Base-by-base conservation (phyloP, 1,139 yeast species). In the Sugiyamaella sp. region DNA sequence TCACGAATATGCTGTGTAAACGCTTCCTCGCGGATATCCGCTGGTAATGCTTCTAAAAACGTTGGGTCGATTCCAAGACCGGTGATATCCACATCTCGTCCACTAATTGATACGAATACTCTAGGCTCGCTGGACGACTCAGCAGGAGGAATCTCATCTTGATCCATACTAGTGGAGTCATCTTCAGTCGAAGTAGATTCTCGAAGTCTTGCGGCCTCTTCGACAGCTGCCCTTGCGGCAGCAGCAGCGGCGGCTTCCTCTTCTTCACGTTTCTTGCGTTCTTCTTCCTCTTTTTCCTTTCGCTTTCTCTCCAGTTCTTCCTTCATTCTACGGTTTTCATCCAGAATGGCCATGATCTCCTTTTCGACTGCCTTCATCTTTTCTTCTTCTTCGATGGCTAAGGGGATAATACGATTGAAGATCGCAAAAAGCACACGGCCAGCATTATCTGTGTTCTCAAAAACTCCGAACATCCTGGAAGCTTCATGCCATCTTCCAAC, bases 61-160 rank as follows among this genome's bases (percentile, higher is more conserved):
- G 87, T 95, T 0, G 96, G 96, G 70, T 91, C 97, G 56, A 91
- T 89, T 54, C 89, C 97, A 2, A 96, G 85, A 0, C 91, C 95
- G 52, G 95, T 81, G 43, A 91, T 87, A 67, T 91, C 95, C 32
- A 91, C 91, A 54, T 84, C 85, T 33, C 85, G 73, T 37, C 88
- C 95, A 20, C 91, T 93, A 61, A 91, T 86, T 16, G 77, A 76
- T 5, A 91, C 91, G 74, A 79, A 79, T 0, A 87, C 76, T 0
- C 96, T 25, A 10, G 51, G 95, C 8, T 76, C 81, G 37, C 64
- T 58, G 2, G 39, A 29, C 16, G 21, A 19, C 20, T n/a, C 46
- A 10, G 51, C 47, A 33, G 56, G 38, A 3, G 49, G 56, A 5
- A 49, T 58, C 16, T 59, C 62, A 25, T 35, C 51, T 6, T 44